Evolutionary conservation across 805 yeast species (phyloP), one percentile per base, ranked within the genome.

Genomic region (Komagataella phaffii): DNA sequence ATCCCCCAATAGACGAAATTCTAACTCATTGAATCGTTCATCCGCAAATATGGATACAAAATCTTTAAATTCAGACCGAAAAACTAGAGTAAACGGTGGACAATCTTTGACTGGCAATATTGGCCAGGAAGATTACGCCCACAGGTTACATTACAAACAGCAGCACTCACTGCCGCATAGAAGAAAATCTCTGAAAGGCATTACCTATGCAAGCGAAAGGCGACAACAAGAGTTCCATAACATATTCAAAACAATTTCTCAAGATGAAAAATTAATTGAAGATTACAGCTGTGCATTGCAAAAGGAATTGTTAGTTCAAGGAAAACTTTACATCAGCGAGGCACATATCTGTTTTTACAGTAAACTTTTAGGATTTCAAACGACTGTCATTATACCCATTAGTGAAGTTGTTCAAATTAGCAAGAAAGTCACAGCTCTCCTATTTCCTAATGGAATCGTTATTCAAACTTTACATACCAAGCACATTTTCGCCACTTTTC

Each of bases 391-490:
- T 3, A 73, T 84, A 4, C 80, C 86, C 2, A 69, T 81, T 50
- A 75, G 71, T 51, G 86, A 83, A 56, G 78, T 84, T 19, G 73
- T 81, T 30, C 79, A 77, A 55, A 72, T 84, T 18, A 84, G 80
- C 55, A 83, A 83, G 62, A 78, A 74, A 61, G 73, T 77, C 14
- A 83, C 88, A 0, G 85, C 82, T 0, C 81, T 80, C 0, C 68
- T 84, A 14, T 81, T 84, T 54, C 88, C 88, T 5, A 84, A 83
- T 59, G 88, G 85, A 0, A 75, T 84, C 55, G 73, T 75, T 47
- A 73, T 84, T 19, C 74, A 77, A 52, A 83, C 89, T 1, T 64
- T 81, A 49, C 85, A 83, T 58, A 77, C 75, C 23, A 78, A 75
- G 57, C 80, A 77, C 60, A 72, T 74, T 0, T 84, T 84, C 69